These are phyloP conservation scores for Laburnicola sp. DNA, from an alignment of 2,329 filamentous ascomycete species.

Conservation along the genomic window DNA sequence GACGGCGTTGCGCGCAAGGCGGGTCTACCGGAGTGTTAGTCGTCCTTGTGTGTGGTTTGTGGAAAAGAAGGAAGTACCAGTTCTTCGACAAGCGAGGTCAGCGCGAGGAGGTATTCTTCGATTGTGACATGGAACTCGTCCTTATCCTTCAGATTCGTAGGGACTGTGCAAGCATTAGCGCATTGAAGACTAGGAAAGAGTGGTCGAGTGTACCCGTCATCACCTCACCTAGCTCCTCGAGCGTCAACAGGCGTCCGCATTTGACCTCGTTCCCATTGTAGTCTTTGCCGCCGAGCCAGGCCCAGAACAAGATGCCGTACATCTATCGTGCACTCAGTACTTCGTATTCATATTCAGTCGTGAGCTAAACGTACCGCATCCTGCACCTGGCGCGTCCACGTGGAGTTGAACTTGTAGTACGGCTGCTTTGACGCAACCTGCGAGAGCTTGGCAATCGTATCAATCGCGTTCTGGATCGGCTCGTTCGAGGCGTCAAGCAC, in stretches of 20 bases:
- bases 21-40: conserved; percentile 55
- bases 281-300: conserved; percentile 78
- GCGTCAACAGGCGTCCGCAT: conserved; percentile 71
- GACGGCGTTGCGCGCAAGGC: conserved; percentile 91
- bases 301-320: conserved; percentile 63
- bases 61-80: conserved; percentile 54
- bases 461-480: conserved; percentile 71
- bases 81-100: conserved; percentile 88
- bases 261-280: conserved; percentile 56
- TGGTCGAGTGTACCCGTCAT: conserved; percentile 64
- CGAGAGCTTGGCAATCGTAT: conserved; percentile 70
- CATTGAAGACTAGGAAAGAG: conserved; percentile 3
- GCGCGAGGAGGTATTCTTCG: conserved; percentile 90
- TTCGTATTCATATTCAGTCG: background rate
- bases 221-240: conserved; percentile 82
- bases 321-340: conserved; percentile 46
- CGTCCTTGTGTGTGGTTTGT: background rate
- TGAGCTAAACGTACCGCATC: conserved; percentile 64
- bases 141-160: conserved; percentile 84
- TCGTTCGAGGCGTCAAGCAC: conserved; percentile 71
- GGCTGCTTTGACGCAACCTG: conserved; percentile 79
- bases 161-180: conserved; percentile 60
- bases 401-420: conserved; percentile 96
- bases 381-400: conserved; percentile 85
- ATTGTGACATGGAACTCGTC: conserved; percentile 95